These are phyloP conservation scores for Stephania japonica DNA, from an alignment of 164 flowering plant genomes.

Conservation along the genomic window DNA sequence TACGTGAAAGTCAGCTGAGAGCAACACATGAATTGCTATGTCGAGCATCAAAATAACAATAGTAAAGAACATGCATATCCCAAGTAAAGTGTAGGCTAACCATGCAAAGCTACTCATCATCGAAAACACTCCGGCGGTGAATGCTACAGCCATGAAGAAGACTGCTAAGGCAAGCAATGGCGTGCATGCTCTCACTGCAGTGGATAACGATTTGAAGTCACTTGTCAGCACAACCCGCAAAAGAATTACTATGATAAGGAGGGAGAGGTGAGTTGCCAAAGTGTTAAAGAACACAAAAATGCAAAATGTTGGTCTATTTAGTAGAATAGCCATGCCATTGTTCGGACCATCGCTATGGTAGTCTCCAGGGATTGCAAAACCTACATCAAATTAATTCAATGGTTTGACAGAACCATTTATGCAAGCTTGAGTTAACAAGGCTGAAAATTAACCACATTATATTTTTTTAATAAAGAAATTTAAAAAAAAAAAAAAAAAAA, in stretches of 20 bases:
- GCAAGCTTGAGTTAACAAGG: no score
- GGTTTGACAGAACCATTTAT: no score
- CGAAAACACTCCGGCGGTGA: not conserved
- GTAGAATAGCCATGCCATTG: slow-evolving; percentile 12
- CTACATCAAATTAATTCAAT: slow-evolving; percentile 12
- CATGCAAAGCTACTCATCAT: not conserved
- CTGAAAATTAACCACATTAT: no score
- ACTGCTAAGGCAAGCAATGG: not conserved
- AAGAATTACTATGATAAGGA: not conserved
- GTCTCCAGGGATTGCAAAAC: slow-evolving; percentile 26
- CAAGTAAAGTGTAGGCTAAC: not conserved
- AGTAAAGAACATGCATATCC: not conserved
- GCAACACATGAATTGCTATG: not conserved
- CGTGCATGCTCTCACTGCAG: not conserved
- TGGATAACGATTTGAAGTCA: not conserved
- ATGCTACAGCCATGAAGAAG: not conserved
- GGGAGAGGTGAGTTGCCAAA: not conserved
- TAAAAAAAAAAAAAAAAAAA: no score
- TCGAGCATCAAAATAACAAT: not conserved
- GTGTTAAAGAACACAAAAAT: slow-evolving; percentile 9
- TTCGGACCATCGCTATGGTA: slow-evolving; percentile 3
- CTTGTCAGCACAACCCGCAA: not conserved
- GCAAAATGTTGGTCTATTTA: not conserved
- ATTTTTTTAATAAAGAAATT: no score
- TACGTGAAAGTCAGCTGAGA: not conserved